Conservation (phyloP, 768 basidiomycete genomes). For the Sutorius australiensis region DNA sequence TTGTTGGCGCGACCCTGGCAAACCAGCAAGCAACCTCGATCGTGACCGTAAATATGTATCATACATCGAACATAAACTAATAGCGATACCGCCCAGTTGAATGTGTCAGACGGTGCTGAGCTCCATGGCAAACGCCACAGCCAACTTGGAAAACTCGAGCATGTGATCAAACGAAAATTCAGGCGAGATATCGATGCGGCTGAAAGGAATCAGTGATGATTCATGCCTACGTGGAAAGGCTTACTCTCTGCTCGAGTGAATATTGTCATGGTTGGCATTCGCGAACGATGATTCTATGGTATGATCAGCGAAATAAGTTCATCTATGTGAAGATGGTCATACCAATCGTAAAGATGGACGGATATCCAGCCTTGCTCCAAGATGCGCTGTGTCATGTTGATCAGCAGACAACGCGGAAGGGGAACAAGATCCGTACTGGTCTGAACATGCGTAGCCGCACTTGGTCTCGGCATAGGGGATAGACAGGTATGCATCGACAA, state of each 20-base stretch:
- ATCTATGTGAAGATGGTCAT: not conserved
- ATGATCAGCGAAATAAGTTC: not conserved
- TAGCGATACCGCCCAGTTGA: not conserved
- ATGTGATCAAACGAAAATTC: constrained; percentile 93
- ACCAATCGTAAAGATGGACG: constrained; percentile 77
- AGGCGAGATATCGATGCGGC: constrained; percentile 77
- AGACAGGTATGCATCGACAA: constrained; percentile 72
- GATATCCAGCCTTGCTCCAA: constrained; percentile 84
- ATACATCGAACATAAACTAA: not conserved
- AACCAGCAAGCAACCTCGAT: not conserved
- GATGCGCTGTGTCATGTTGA: constrained; percentile 49
- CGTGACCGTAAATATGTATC: not conserved
- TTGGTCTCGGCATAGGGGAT: constrained; percentile 81
- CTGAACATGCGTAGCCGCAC: constrained; percentile 93
- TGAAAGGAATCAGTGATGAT: constrained; percentile 32
- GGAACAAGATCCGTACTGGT: constrained; percentile 59
- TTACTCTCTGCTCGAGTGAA: constrained; percentile 79
- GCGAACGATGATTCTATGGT: constrained; percentile 61
- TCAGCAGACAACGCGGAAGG: constrained; percentile 20
- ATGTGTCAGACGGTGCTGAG: constrained; percentile 44
- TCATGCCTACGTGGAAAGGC: constrained; percentile 42
- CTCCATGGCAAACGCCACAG: constrained; percentile 75
- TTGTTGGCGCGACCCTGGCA: not conserved
- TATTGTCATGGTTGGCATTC: constrained; percentile 70
- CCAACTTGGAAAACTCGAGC: constrained; percentile 83